phyloP scores from a whole-genome alignment of 2,329 filamentous ascomycete species.

The Beauveria bassiana region DNA sequence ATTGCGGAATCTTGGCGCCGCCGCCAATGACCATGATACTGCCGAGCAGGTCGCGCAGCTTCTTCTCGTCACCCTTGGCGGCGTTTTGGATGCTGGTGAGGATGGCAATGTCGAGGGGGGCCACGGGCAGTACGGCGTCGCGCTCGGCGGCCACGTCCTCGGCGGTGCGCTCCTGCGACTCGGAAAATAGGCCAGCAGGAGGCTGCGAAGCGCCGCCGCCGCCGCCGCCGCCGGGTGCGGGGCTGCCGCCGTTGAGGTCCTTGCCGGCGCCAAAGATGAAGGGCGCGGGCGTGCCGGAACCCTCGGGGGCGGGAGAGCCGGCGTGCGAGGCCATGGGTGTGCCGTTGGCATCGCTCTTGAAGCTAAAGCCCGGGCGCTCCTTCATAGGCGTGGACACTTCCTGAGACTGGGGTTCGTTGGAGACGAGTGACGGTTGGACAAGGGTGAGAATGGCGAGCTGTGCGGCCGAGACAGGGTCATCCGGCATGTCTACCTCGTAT shows the following conservation, averaged over 20 bases:
- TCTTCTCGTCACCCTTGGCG: constrained; percentile 82
- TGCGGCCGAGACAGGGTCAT: constrained; percentile 80
- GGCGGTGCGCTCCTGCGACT: constrained; percentile 41
- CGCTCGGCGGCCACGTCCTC: constrained; percentile 57
- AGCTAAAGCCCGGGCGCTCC: constrained; percentile 61
- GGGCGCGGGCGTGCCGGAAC: constrained; percentile 56
- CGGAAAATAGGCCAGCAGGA: constrained; percentile 40
- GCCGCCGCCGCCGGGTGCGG: constrained; percentile 37
- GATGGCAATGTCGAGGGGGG: constrained; percentile 82
- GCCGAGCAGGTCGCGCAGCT: constrained; percentile 80
- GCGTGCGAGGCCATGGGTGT: constrained; percentile 82
- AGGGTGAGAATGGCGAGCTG: constrained; percentile 61
- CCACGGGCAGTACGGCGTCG: constrained; percentile 73
- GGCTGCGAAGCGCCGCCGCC: constrained; percentile 28
- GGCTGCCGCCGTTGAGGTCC: constrained; percentile 42
- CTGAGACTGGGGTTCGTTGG: constrained; percentile 28
- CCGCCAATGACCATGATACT: constrained; percentile 89
- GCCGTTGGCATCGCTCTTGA: constrained; percentile 59
- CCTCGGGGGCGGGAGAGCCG: constrained; percentile 80
- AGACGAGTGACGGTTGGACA: constrained; percentile 50
- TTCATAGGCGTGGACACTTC: constrained; percentile 54
- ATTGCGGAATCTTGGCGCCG: constrained; percentile 70
- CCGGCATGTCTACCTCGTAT: constrained; percentile 79
- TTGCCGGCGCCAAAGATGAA: constrained; percentile 48
- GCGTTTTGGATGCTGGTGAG: constrained; percentile 83